phyloP scores from a whole-genome alignment of 768 basidiomycete genomes.

The Megacollybia marginata region DNA sequence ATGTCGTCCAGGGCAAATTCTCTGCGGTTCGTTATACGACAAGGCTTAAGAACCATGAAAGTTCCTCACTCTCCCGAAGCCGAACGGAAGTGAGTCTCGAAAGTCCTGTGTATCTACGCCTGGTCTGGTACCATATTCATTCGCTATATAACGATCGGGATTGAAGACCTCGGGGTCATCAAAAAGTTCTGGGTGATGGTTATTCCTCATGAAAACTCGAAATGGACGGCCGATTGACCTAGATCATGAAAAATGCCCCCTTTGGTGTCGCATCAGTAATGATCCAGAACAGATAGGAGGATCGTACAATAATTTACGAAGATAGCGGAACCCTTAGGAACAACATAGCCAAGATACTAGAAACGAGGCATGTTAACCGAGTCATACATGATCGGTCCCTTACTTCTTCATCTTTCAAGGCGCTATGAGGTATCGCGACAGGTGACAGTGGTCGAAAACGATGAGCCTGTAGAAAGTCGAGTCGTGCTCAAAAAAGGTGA shows the following conservation, averaged over 20 bases:
- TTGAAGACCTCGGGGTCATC: slow-evolving; percentile 11
- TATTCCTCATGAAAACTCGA: not conserved
- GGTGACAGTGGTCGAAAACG: slow-evolving; percentile 14
- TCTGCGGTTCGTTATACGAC: slow-evolving; percentile 3
- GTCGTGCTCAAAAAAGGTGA: not conserved
- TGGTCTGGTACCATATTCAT: slow-evolving; percentile 9
- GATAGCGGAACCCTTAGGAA: slow-evolving; percentile 9
- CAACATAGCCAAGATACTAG: slow-evolving; percentile 4
- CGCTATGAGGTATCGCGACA: slow-evolving; percentile 11
- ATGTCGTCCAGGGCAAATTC: slow-evolving; percentile 14
- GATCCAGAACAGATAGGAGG: not conserved
- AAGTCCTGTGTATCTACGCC: slow-evolving; percentile 8
- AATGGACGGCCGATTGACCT: not conserved
- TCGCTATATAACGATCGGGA: slow-evolving; percentile 9
- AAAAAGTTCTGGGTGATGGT: slow-evolving; percentile 4
- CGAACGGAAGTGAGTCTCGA: slow-evolving; percentile 9
- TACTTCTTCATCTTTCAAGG: not conserved
- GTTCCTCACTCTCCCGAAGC: slow-evolving; percentile 8
- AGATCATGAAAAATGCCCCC: slow-evolving; percentile 12
- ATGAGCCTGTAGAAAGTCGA: slow-evolving; percentile 6
- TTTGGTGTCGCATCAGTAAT: not conserved
- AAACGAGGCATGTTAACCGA: not conserved
- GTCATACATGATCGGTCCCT: not conserved
- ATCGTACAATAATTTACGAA: slow-evolving; percentile 12
- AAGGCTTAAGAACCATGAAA: not conserved